Conservation (phyloP, 371 early-diverging fungal genomes). For the Syncephalastrum contaminatum region DNA sequence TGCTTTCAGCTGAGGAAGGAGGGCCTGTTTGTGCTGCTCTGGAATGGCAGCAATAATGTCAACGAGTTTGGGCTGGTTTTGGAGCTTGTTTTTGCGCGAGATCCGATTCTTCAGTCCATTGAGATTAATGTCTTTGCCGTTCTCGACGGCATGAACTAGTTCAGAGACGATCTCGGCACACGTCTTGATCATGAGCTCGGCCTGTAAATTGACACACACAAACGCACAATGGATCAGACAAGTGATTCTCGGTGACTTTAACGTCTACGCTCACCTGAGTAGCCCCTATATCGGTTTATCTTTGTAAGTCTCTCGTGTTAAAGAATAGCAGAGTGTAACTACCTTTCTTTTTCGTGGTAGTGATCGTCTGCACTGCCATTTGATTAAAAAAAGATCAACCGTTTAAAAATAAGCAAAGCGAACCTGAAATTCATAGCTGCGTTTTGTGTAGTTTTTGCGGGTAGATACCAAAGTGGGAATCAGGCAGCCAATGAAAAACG, state of each 20-base stretch:
- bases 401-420: no score
- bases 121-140: constrained; percentile 82
- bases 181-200: constrained; percentile 80
- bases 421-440: no score
- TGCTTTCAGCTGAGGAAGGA: constrained; percentile 91
- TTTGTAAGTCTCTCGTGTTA: background rate
- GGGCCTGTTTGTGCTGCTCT: constrained; percentile 82
- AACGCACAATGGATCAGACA: background rate
- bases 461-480: no score
- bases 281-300: constrained; percentile 17
- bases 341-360: constrained; percentile 37
- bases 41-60: constrained; percentile 99
- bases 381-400: background rate
- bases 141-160: constrained; percentile 70
- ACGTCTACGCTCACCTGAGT: constrained; percentile 24
- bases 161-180: constrained; percentile 92
- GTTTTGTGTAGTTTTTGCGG: no score
- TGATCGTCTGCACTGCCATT: constrained; percentile 15
- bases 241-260: background rate
- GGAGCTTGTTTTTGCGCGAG: constrained; percentile 77
- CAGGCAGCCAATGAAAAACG: no score
- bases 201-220: constrained; percentile 26
- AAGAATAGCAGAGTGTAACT: background rate
- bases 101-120: constrained; percentile 81
- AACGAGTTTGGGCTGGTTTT: constrained; percentile 93